These are phyloP conservation scores for Entrophospora sp. DNA, from an alignment of 192 early-diverging fungal species.

Conservation along the genomic window DNA sequence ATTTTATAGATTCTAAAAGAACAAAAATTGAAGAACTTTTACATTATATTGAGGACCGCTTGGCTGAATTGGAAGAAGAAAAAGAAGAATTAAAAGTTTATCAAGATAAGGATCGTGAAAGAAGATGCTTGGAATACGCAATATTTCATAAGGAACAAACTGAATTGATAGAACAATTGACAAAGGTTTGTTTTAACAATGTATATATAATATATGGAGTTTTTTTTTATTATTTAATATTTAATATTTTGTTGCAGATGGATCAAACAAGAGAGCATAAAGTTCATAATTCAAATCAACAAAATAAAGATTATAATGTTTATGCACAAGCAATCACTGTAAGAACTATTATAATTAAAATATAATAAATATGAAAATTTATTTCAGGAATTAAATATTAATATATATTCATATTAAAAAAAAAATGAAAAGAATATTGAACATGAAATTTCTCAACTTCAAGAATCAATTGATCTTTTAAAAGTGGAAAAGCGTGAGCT, in stretches of 20 bases:
- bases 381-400: too few relatives aligned
- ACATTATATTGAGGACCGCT: constrained; percentile 76
- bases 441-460: constrained; percentile 49
- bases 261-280: constrained; percentile 26
- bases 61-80: constrained; percentile 86
- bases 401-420: not conserved
- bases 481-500: constrained; percentile 60
- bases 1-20: constrained; percentile 57
- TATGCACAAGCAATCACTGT: constrained; percentile 40
- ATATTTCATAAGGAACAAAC: constrained; percentile 85
- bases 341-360: too few relatives aligned
- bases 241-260: constrained; percentile 24
- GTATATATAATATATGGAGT: constrained; percentile 22
- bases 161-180: constrained; percentile 69
- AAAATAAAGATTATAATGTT: constrained; percentile 47
- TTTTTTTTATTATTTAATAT: not conserved
- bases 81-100: constrained; percentile 88
- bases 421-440: constrained; percentile 34
- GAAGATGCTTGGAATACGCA: constrained; percentile 85
- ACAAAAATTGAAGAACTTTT: constrained; percentile 85
- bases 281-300: constrained; percentile 44
- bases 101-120: constrained; percentile 76
- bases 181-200: constrained; percentile 35
- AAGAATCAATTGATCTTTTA: constrained; percentile 58
- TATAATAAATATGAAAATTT: too few relatives aligned